phyloP scores from a whole-genome alignment of 1,284 basidiomycete species.

The Calocybe gambosa region DNA sequence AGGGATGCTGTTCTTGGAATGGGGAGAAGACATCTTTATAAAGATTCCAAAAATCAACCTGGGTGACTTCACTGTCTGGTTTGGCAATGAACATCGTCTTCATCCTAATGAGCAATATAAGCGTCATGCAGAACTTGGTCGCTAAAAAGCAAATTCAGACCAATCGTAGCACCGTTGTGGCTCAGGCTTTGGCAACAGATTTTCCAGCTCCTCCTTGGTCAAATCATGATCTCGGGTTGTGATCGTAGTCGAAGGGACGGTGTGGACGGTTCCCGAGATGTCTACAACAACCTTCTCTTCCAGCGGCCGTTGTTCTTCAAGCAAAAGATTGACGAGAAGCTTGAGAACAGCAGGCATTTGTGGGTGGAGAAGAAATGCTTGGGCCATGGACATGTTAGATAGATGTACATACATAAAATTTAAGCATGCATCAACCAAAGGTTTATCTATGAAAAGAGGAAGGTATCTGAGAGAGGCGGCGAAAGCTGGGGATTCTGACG shows the following conservation, averaged over 20 bases:
- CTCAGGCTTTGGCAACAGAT: slow-evolving; percentile 51
- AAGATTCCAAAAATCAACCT: slow-evolving; percentile 86
- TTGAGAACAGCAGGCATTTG: slow-evolving; percentile 63
- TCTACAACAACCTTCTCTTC: slow-evolving; percentile 60
- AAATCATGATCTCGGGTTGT: slow-evolving; percentile 52
- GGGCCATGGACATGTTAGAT: slow-evolving; percentile 69
- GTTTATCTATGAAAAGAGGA: slow-evolving; percentile 67
- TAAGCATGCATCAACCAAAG: slow-evolving; percentile 48
- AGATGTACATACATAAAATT: slow-evolving; percentile 59
- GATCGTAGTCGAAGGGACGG: slow-evolving; percentile 44
- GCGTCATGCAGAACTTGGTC: slow-evolving; percentile 2
- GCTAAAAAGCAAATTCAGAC: slow-evolving; percentile 33
- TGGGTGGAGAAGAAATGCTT: slow-evolving; percentile 63
- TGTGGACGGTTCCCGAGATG: slow-evolving; percentile 50
- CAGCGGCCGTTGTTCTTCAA: slow-evolving; percentile 52
- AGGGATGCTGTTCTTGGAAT: slow-evolving; percentile 45
- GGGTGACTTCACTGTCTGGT: slow-evolving; percentile 71
- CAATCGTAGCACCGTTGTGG: slow-evolving; percentile 76
- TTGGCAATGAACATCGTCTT: slow-evolving; percentile 68
- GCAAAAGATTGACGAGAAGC: slow-evolving; percentile 58
- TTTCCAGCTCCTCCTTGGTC: slow-evolving; percentile 59
- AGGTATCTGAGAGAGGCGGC: slow-evolving; percentile 61
- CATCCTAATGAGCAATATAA: slow-evolving; percentile 55
- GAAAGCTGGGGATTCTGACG: slow-evolving; percentile 49
- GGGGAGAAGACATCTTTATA: slow-evolving; percentile 72